Percentiles rank a stretch among this genome's conserved stretches.
phyloP scores from a whole-genome alignment of 2,329 filamentous ascomycete genomes.

The Chaetomiaceae sp. region DNA sequence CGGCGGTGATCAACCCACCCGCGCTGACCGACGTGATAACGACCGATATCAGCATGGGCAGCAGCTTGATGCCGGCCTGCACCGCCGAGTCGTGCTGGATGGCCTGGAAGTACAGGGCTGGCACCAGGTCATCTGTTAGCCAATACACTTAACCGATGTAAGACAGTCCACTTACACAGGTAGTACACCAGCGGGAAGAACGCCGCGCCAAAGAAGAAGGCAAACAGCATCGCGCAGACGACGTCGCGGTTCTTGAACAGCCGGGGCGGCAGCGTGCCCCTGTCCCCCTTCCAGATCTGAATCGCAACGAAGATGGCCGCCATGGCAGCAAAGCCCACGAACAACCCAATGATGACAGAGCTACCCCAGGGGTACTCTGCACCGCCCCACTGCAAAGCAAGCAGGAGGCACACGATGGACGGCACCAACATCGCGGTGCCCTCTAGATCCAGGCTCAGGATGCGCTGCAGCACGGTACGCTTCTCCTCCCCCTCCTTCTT shows the following conservation, averaged over 20 bases:
- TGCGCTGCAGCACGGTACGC: slow-evolving; percentile 31
- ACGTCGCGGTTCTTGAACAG: slow-evolving; percentile 42
- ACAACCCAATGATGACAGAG: slow-evolving; percentile 44
- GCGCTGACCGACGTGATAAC: slow-evolving; percentile 37
- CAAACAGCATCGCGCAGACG: slow-evolving; percentile 35
- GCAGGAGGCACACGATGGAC: slow-evolving; percentile 45
- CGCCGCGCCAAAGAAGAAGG: slow-evolving; percentile 43
- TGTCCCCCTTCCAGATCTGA: slow-evolving; percentile 40
- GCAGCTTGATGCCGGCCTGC: slow-evolving; percentile 48
- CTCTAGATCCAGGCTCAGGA: slow-evolving; percentile 43
- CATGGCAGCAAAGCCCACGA: slow-evolving; percentile 43
- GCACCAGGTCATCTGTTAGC: neutral
- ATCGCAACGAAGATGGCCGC: slow-evolving; percentile 41
- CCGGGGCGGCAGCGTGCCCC: slow-evolving; percentile 43
- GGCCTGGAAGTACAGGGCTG: slow-evolving; percentile 48
- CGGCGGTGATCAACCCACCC: slow-evolving; percentile 24
- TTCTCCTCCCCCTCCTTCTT: slow-evolving; percentile 28
- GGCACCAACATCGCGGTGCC: slow-evolving; percentile 47
- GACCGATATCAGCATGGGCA: slow-evolving; percentile 47
- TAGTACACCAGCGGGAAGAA: slow-evolving; percentile 52
- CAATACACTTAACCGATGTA: neutral
- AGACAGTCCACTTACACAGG: slow-evolving; percentile 34
- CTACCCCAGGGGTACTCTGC: slow-evolving; percentile 45
- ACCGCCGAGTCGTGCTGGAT: slow-evolving; percentile 48
- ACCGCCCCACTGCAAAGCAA: slow-evolving; percentile 54